Evolutionary conservation across 2,329 filamentous ascomycete species (phyloP).

Genomic region (Phialocephala subalpina): DNA sequence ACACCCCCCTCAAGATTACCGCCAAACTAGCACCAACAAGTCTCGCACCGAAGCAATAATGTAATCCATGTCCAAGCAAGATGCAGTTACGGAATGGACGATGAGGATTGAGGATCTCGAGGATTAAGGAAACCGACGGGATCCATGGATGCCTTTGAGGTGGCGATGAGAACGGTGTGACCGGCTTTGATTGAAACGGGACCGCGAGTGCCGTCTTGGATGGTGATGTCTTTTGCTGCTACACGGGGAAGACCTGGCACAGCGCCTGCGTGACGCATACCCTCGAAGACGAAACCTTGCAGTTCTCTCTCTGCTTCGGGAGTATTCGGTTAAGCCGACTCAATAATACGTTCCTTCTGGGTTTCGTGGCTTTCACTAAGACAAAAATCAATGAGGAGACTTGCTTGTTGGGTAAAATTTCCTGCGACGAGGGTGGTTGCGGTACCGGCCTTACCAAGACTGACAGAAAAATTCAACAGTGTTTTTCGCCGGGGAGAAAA

Average conservation of each 20-base stretch:
- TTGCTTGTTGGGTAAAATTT: conserved; percentile 60
- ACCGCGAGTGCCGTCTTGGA: conserved; percentile 56
- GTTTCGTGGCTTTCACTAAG: conserved; percentile 57
- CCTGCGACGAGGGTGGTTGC: too few species aligned
- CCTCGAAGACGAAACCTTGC: conserved; percentile 61
- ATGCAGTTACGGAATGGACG: conserved; percentile 49
- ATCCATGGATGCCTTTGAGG: conserved; percentile 52
- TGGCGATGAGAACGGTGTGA: conserved; percentile 52
- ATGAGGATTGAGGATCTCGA: conserved; percentile 51
- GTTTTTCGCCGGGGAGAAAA: too few species aligned
- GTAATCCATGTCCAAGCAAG: conserved; percentile 50
- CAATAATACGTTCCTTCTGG: conserved; percentile 59
- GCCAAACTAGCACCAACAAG: conserved; percentile 50
- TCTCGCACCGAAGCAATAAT: conserved; percentile 50
- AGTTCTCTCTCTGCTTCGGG: conserved; percentile 53
- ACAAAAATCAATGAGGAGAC: conserved; percentile 60
- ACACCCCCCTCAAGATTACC: conserved; percentile 52
- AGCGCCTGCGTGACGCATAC: conserved; percentile 60
- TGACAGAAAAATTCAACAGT: too few species aligned
- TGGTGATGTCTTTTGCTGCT: conserved; percentile 50
- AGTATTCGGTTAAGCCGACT: conserved; percentile 55
- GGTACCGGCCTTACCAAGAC: too few species aligned
- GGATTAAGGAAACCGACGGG: conserved; percentile 50
- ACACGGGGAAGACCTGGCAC: conserved; percentile 60
- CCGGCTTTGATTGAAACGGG: conserved; percentile 53